Conservation (phyloP, 2,329 filamentous ascomycete genomes). For the Xylaria sp. region DNA sequence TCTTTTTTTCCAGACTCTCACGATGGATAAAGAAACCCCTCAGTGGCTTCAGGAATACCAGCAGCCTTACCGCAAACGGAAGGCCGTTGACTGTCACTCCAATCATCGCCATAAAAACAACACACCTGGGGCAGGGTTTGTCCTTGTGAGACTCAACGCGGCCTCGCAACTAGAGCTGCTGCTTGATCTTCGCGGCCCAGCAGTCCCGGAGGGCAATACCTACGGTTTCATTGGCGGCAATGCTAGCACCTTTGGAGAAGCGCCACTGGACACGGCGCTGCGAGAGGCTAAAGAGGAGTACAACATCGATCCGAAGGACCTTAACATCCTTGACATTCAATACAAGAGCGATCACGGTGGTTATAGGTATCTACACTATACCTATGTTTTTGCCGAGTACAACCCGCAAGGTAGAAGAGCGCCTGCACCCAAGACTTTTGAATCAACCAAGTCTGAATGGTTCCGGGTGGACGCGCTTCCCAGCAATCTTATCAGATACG, state of each 20-base stretch:
- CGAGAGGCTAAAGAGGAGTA: constrained; percentile 10
- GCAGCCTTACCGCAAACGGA: constrained; percentile 5
- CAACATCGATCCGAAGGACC: not conserved
- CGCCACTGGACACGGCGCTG: not conserved
- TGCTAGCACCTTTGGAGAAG: not conserved
- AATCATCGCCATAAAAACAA: constrained; percentile 18
- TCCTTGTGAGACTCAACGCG: constrained; percentile 12
- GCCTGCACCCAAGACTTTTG: not conserved
- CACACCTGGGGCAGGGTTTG: constrained; percentile 13
- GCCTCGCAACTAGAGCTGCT: constrained; percentile 11
- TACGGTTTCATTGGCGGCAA: constrained; percentile 21
- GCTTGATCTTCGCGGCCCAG: constrained; percentile 6
- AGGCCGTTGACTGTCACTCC: constrained; percentile 7
- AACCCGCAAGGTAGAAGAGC: constrained; percentile 1
- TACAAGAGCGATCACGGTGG: constrained; percentile 24
- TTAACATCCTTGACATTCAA: not conserved
- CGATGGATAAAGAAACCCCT: not conserved
- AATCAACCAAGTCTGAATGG: constrained; percentile 13
- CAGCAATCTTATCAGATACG: not conserved
- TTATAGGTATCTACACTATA: constrained; percentile 17
- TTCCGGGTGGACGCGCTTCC: constrained; percentile 16
- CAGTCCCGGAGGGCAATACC: not conserved
- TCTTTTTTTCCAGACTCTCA: constrained; percentile 30
- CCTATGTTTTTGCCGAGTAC: constrained; percentile 25
- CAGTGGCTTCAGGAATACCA: constrained; percentile 7